Conservation (phyloP, 352 stramenopile genomes). For the Globisporangium okanoganense region DNA sequence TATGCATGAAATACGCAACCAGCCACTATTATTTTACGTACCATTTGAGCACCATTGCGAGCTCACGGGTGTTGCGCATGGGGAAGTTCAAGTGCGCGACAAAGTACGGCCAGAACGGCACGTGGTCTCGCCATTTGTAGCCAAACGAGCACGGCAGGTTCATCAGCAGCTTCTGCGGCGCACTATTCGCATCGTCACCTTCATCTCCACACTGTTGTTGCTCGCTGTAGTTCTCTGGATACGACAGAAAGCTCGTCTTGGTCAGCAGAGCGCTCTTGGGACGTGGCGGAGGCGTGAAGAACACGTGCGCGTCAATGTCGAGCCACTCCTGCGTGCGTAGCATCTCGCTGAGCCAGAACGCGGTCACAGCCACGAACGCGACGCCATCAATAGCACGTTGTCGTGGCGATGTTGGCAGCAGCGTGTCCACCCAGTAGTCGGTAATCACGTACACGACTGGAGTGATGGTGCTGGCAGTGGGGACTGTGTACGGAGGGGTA, state of each 20-base stretch:
- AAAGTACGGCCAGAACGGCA: conserved; percentile 76
- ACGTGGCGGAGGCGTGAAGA: conserved; percentile 41
- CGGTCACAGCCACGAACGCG: conserved; percentile 28
- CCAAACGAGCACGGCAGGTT: conserved; percentile 43
- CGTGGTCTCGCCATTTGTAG: conserved; percentile 23
- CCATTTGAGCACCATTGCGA: conserved; percentile 36
- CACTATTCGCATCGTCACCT: conserved; percentile 8
- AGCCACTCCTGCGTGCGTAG: conserved; percentile 36
- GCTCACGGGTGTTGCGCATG: conserved; percentile 31
- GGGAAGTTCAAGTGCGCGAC: conserved; percentile 40
- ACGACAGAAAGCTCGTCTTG: conserved; percentile 24
- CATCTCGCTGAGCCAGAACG: conserved; percentile 54
- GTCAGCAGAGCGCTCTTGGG: background rate
- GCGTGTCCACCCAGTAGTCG: conserved; percentile 44
- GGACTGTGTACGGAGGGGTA: background rate
- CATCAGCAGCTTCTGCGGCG: conserved; percentile 13
- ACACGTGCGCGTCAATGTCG: conserved; percentile 24
- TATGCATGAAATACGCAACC: too few species aligned
- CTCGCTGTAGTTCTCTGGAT: conserved; percentile 22
- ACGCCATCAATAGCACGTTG: background rate
- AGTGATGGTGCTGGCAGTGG: background rate
- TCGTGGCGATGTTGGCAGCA: background rate
- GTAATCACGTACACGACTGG: conserved; percentile 37
- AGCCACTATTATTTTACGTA: too few species aligned
- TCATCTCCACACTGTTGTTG: background rate